phyloP scores from a whole-genome alignment of 306 rosid species.

The Rosa lucieae region DNA sequence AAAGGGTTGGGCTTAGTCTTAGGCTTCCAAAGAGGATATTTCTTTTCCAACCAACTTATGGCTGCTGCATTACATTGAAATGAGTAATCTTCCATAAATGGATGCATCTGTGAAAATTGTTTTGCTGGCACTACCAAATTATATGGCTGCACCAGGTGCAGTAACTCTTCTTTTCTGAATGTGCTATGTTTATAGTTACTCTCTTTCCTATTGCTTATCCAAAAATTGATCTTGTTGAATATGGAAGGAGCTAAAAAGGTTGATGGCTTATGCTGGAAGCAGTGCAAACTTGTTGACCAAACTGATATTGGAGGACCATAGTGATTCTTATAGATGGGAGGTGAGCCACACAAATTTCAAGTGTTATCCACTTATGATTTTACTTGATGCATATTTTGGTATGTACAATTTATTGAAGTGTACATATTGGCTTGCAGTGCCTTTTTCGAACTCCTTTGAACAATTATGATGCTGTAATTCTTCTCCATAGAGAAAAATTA shows the following conservation, averaged over 20 bases:
- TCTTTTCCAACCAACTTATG: too few relatives aligned
- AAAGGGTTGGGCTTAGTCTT: too few relatives aligned
- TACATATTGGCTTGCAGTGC: slow-evolving; percentile 53
- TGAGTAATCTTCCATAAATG: background rate
- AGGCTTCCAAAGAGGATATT: too few relatives aligned
- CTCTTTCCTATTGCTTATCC: slow-evolving; percentile 20
- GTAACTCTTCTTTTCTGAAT: slow-evolving; percentile 7
- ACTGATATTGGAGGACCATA: slow-evolving; percentile 58
- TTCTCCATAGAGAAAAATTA: slow-evolving; percentile 82
- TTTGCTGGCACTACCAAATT: background rate
- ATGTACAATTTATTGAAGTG: background rate
- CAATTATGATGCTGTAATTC: slow-evolving; percentile 81
- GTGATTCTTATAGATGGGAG: slow-evolving; percentile 78
- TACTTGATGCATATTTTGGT: background rate
- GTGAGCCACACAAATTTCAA: slow-evolving; percentile 33
- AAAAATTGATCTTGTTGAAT: slow-evolving; percentile 15
- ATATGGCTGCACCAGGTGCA: slow-evolving; percentile 6
- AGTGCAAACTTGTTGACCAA: slow-evolving; percentile 72
- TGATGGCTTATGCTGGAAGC: slow-evolving; percentile 88
- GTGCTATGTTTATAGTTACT: background rate
- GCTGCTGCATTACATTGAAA: background rate
- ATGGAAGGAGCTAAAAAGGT: slow-evolving; percentile 74
- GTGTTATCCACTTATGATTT: slow-evolving; percentile 6
- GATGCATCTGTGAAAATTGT: background rate
- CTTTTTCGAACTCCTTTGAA: slow-evolving; percentile 87